Conservation (phyloP, 2,329 filamentous ascomycete genomes). For the Talaromyces sp. region DNA sequence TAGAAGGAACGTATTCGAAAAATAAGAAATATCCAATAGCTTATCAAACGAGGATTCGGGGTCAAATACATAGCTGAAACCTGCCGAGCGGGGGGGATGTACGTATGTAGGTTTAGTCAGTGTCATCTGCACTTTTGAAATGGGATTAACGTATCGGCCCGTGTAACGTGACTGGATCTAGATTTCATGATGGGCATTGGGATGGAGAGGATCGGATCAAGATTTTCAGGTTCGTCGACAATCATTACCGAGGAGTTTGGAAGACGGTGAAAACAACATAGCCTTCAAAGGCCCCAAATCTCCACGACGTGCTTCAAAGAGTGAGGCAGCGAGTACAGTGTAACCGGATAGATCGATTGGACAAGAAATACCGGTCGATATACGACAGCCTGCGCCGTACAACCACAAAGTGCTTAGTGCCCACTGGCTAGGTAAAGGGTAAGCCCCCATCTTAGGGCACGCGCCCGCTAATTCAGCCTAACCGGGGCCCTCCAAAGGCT, state of each 20-base stretch:
- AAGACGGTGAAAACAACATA: not conserved
- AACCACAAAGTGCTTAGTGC: not conserved
- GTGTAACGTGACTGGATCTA: not conserved
- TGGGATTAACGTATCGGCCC: not conserved
- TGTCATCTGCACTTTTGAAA: not conserved
- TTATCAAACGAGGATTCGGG: not conserved
- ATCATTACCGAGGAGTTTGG: not conserved
- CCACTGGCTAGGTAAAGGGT: not conserved
- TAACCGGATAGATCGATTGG: not conserved
- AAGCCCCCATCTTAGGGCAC: not conserved
- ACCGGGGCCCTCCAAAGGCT: not conserved
- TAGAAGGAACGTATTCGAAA: not conserved
- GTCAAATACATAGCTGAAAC: not conserved
- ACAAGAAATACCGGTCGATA: not conserved
- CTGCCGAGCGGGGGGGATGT: not conserved
- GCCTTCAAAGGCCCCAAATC: not conserved
- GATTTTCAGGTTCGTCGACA: not conserved
- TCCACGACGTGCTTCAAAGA: not conserved
- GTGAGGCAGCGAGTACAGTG: slow-evolving; percentile 6
- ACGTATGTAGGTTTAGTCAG: not conserved
- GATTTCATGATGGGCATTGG: not conserved
- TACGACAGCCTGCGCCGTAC: not conserved
- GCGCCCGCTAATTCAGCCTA: slow-evolving; percentile 2
- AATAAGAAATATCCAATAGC: not conserved
- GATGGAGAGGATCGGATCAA: not conserved